Conservation (phyloP, 768 basidiomycete genomes). For the Pleurotus ostreatus region DNA sequence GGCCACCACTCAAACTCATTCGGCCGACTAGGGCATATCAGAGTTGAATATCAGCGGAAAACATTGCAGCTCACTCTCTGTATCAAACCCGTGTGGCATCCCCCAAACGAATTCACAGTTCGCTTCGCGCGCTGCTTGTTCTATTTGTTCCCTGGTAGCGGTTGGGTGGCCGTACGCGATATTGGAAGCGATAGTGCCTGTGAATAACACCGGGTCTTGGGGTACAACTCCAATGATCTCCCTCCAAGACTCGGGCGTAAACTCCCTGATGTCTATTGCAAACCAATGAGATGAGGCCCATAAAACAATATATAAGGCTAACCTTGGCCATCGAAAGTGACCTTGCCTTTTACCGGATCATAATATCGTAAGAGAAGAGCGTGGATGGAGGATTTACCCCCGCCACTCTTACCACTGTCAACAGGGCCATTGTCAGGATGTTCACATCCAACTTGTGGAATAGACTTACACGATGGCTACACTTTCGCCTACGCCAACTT, state of each 20-base stretch:
- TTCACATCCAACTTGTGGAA: neutral
- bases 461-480: slow-evolving; percentile 85
- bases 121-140: slow-evolving; percentile 83
- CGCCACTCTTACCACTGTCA: slow-evolving; percentile 82
- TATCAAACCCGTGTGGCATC: slow-evolving; percentile 92
- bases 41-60: neutral
- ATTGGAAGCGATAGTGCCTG: slow-evolving; percentile 91
- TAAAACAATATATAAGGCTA: neutral
- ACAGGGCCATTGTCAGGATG: slow-evolving; percentile 1
- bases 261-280: slow-evolving; percentile 75
- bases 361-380: slow-evolving; percentile 86
- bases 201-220: slow-evolving; percentile 88
- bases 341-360: slow-evolving; percentile 77
- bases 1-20: slow-evolving; percentile 71
- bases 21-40: slow-evolving; percentile 49
- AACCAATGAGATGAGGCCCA: neutral
- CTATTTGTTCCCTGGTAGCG: slow-evolving; percentile 79
- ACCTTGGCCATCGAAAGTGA: slow-evolving; percentile 77
- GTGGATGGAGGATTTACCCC: slow-evolving; percentile 92
- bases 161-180: slow-evolving; percentile 82
- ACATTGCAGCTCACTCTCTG: slow-evolving; percentile 60
- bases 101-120: slow-evolving; percentile 97
- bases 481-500: slow-evolving; percentile 80
- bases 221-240: slow-evolving; percentile 90
- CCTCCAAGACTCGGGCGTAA: slow-evolving; percentile 84